phyloP scores from a whole-genome alignment of 108 stramenopile genomes.

The Craspedostauros australis region DNA sequence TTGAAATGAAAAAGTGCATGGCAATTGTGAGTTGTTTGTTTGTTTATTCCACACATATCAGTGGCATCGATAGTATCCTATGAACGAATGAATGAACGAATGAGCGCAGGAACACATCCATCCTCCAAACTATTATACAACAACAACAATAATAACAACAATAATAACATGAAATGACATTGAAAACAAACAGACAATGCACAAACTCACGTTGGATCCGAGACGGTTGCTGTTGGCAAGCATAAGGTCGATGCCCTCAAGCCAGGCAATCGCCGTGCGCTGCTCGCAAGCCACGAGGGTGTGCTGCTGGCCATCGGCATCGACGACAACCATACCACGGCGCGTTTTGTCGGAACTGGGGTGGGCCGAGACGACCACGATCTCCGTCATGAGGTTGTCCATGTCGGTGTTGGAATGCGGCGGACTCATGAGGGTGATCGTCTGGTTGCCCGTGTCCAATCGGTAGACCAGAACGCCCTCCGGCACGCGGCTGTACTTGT shows the following conservation, averaged over 20 bases:
- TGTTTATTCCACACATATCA: no score
- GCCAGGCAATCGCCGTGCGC: constrained; percentile 76
- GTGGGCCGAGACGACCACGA: constrained; percentile 48
- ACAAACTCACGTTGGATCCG: constrained; percentile 2
- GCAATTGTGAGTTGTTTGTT: no score
- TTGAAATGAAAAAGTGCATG: no score
- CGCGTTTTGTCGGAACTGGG: constrained; percentile 44
- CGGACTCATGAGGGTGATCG: constrained; percentile 46
- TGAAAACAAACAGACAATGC: constrained; percentile 1
- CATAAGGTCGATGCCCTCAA: constrained; percentile 80
- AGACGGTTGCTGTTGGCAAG: constrained; percentile 33
- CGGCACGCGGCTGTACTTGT: constrained; percentile 58
- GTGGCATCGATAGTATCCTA: no score
- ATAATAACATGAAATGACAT: neutral
- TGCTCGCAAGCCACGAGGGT: constrained; percentile 79
- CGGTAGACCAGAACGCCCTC: constrained; percentile 81
- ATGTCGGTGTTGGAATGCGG: constrained; percentile 55
- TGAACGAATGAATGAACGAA: no score
- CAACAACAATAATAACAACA: neutral
- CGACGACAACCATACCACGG: constrained; percentile 48
- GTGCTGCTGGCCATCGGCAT: constrained; percentile 28
- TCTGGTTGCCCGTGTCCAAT: constrained; percentile 62
- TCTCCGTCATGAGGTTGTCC: constrained; percentile 25
- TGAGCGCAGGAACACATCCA: no score
- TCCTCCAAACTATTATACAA: constrained; percentile 13